Evolutionary conservation across 257 asterid species (phyloP), one percentile per base, ranked within the genome.

Genomic region (Leonotis leonurus): DNA sequence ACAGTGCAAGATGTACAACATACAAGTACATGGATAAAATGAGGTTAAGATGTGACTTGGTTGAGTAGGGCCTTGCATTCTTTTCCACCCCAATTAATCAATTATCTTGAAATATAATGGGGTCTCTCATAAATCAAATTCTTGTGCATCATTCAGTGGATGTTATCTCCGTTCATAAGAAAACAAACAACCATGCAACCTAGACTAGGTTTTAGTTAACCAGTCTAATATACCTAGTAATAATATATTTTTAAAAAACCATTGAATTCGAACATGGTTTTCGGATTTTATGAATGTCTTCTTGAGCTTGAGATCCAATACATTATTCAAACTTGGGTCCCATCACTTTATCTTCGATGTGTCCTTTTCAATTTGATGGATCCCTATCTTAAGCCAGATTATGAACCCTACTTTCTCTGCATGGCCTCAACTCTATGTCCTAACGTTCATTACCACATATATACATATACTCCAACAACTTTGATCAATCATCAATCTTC

Each of bases 261-360:
- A 24, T 4, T 17, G 43, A 14, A 41, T 66, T 52, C 52, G 29
- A 55, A 70, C 65, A 29, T 7, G 6, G 8, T 11, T 63, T 63
- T 64, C 33, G 33, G 25, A 50, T 51, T 58, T 41, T 33, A 7
- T 33, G 39, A 45, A 63, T 54, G 39, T 54, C 18, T 32, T 39
- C 37, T 54, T 22, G 44, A 55, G 17, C 50, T 14, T 20, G 37
- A 21, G n/a, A n/a, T n/a, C n/a, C n/a, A n/a, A n/a, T n/a, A n/a
- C n/a, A n/a, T n/a, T n/a, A 69, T 43, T 61, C 40, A 53, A 18
- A 45, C 44, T 43, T 16, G 14, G 69, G 69, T 30, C 69, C 69
- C 77, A 59, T 65, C 5, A 12, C 63, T 72, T 72, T 59, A 30
- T 57, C 52, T 14, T 51, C 33, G 60, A 51, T 51, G 1, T 12